These are phyloP conservation scores for Hemisphaericaspora nanyangensis DNA, from an alignment of 805 yeast genomes.

Conservation along the genomic window DNA sequence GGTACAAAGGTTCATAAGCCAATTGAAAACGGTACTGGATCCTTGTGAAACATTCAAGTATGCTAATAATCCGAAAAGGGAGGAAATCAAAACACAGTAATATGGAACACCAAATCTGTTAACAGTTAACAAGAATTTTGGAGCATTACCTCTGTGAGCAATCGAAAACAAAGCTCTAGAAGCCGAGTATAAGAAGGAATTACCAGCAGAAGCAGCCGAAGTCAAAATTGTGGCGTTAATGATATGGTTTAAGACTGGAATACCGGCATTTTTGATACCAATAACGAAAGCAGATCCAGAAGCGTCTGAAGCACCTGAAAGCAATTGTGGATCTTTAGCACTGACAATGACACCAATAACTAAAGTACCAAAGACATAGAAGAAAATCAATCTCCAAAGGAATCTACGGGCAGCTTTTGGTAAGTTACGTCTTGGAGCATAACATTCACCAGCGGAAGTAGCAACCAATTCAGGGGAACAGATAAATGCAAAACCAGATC, in stretches of 20 bases:
- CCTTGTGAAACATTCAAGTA: conserved; percentile 53
- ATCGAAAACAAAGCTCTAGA: conserved; percentile 41
- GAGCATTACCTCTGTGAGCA: conserved; percentile 38
- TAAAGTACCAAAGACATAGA: conserved; percentile 38
- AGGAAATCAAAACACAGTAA: conserved; percentile 27
- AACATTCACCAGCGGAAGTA: conserved; percentile 56
- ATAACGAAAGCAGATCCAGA: conserved; percentile 65
- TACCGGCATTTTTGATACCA: conserved; percentile 60
- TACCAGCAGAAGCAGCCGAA: conserved; percentile 51
- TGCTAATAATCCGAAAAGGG: conserved; percentile 42
- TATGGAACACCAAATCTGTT: conserved; percentile 45
- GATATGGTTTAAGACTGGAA: conserved; percentile 55
- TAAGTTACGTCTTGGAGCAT: conserved; percentile 31
- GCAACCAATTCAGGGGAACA: conserved; percentile 64
- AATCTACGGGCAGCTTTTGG: conserved; percentile 61
- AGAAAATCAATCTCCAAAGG: conserved; percentile 46
- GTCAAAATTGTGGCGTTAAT: conserved; percentile 59
- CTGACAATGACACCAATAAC: conserved; percentile 37
- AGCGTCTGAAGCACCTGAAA: conserved; percentile 36
- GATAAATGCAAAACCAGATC: conserved; percentile 64
- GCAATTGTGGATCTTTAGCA: conserved; percentile 22
- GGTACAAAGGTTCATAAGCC: conserved; percentile 65
- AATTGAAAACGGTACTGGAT: conserved; percentile 52
- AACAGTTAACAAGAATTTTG: conserved; percentile 26
- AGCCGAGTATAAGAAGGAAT: conserved; percentile 39